These are phyloP conservation scores for Backusella macrospora DNA, from an alignment of 192 early-diverging fungal genomes.

Conservation along the genomic window DNA sequence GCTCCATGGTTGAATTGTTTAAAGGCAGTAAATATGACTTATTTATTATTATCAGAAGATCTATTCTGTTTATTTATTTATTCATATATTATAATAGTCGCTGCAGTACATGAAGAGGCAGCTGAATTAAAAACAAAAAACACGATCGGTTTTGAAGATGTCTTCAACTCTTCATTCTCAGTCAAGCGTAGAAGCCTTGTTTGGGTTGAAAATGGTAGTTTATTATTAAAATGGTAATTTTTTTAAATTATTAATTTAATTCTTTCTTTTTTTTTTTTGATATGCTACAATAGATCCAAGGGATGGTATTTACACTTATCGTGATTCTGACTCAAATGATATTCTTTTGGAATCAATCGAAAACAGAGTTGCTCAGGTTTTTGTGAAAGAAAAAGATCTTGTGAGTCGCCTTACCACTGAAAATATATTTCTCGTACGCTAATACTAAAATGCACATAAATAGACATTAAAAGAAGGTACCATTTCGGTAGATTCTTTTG, in stretches of 20 bases:
- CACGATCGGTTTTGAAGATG: conserved; percentile 21
- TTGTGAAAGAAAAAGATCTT: conserved; percentile 36
- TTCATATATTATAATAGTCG: neutral
- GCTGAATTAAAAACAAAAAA: neutral
- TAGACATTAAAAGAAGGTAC: conserved; percentile 17
- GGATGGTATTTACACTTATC: conserved; percentile 40
- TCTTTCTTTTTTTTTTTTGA: neutral
- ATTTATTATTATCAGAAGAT: neutral
- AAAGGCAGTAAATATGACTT: neutral
- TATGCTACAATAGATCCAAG: conserved; percentile 25
- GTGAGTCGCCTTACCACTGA: neutral
- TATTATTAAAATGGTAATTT: neutral
- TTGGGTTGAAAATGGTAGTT: conserved; percentile 33
- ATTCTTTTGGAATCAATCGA: conserved; percentile 38
- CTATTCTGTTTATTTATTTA: neutral
- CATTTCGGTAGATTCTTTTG: conserved; percentile 26
- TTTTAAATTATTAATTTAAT: neutral
- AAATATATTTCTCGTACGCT: neutral
- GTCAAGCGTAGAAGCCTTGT: conserved; percentile 16
- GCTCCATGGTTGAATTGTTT: conserved; percentile 21
- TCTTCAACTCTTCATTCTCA: conserved; percentile 27
- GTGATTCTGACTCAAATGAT: conserved; percentile 29
- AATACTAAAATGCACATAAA: neutral
- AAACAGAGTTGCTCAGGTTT: conserved; percentile 25
- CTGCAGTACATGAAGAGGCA: conserved; percentile 20